These are phyloP conservation scores for Panellus pusillus DNA, from an alignment of 768 basidiomycete genomes.

Conservation along the genomic window DNA sequence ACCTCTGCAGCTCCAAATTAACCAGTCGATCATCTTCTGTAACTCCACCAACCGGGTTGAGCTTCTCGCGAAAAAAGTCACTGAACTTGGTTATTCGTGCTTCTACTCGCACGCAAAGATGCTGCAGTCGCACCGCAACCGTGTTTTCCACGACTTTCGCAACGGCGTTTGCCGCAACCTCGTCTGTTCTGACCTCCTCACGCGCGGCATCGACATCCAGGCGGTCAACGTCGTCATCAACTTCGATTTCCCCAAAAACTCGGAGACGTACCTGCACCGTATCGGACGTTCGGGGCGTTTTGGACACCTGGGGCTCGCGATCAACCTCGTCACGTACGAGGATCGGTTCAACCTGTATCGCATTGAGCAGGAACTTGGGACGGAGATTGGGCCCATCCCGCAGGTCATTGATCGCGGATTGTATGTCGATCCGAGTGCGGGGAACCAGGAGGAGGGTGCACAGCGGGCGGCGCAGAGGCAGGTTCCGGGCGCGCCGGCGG, in stretches of 20 bases:
- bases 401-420: slow-evolving; percentile 86
- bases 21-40: slow-evolving; percentile 99
- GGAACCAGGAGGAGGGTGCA: slow-evolving; percentile 39
- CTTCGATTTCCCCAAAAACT: slow-evolving; percentile 99
- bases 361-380: slow-evolving; percentile 98
- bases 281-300: slow-evolving; percentile 98
- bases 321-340: slow-evolving; percentile 97
- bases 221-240: slow-evolving; percentile 99
- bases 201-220: slow-evolving; percentile 99
- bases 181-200: slow-evolving; percentile 96
- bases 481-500: slow-evolving; percentile 11
- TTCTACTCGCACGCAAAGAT: slow-evolving; percentile 99
- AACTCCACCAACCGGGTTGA: slow-evolving; percentile 99
- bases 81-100: slow-evolving; percentile 98
- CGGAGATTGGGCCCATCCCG: slow-evolving; percentile 96
- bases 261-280: slow-evolving; percentile 97
- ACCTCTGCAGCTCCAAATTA: slow-evolving; percentile 88
- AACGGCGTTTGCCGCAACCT: slow-evolving; percentile 98
- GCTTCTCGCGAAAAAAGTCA: slow-evolving; percentile 98
- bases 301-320: slow-evolving; percentile 94
- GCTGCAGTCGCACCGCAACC: slow-evolving; percentile 98
- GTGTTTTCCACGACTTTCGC: slow-evolving; percentile 99
- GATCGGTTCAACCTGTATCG: slow-evolving; percentile 97
- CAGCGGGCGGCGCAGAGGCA: slow-evolving; percentile 35
- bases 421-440: slow-evolving; percentile 81